Evolutionary conservation across 2,329 filamentous ascomycete genomes (phyloP), one percentile per base, ranked within the genome.

Genomic region (Dendrostoma leiphaemia): DNA sequence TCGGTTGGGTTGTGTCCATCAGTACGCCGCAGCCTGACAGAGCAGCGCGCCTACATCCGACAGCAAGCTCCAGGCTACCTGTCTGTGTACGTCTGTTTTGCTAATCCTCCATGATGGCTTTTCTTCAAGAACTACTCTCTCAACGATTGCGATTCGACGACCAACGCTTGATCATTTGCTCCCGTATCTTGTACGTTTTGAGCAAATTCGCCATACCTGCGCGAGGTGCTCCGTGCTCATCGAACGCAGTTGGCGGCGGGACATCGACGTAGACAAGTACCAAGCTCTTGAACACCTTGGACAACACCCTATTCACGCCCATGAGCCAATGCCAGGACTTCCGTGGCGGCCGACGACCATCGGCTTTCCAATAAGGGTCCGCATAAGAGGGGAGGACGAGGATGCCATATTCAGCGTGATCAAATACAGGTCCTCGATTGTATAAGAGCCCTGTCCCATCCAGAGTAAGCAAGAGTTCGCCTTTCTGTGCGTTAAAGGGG

Each of bases 241-340:
- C 68, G 26, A 75, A 71, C 44, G 74, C 72, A 15, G 76, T 64
- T 1, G 90, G 88, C 3, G 87, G 80, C 2, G 94, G 94, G 5
- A 99, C 80, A 60, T 97, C 92, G 12, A 99, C 92, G 66, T 97
- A 99, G 37, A 89, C 87, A 29, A 99, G 69, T 34, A 97, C 85
- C 61, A 99, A 70, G 46, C 86, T 96, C 78, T 99, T 99, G 67
- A 88, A 84, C 5, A 96, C 94, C 63, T 96, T 90, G 1, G 87
- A 86, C 63, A 97, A 84, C 15, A 97, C 92, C 8, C 94, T 84
- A 61, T 96, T 95, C 41, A 96, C 82, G 43, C 90, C 88, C 72
- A 97, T 93, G 48, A 97, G 75, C 89, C 89, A 92, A 64, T 86
- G 83, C 90, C 90, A 95, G 13, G 81, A 79, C 63, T 75, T 78